A percentile compares a stretch with the other conserved stretches of the same genome.
Conservation (phyloP, 306 rosid genomes). For the Cucumis melo region DNA sequence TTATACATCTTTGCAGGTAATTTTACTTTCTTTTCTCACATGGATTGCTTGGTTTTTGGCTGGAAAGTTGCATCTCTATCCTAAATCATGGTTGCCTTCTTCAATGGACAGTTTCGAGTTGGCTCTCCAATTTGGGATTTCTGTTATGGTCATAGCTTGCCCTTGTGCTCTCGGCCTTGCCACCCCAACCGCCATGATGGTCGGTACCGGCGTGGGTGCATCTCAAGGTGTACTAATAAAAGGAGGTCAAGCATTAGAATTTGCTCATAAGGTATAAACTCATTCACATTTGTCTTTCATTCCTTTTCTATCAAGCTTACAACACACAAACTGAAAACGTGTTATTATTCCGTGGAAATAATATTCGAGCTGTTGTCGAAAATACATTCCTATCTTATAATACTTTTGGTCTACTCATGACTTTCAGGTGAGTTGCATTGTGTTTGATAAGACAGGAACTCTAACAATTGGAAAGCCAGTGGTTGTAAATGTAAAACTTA, state of each 20-base stretch:
- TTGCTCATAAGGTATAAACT: constrained; percentile 56
- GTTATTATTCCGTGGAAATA: background rate
- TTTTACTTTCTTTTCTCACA: constrained; percentile 45
- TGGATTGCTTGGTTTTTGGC: constrained; percentile 70
- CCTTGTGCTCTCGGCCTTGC: constrained; percentile 94
- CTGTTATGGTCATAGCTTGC: constrained; percentile 91
- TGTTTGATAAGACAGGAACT: constrained; percentile 90
- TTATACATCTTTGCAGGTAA: constrained; percentile 30
- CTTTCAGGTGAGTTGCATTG: constrained; percentile 62
- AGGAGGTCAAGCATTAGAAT: constrained; percentile 83
- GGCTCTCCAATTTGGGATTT: constrained; percentile 80
- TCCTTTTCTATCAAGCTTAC: background rate
- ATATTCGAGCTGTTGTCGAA: background rate
- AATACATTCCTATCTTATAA: background rate
- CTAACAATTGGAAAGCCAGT: constrained; percentile 73
- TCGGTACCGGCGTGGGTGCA: constrained; percentile 90
- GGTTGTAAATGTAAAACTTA: constrained; percentile 42
- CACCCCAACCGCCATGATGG: constrained; percentile 90
- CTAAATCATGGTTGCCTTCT: constrained; percentile 65
- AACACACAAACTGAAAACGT: background rate
- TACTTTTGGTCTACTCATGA: background rate
- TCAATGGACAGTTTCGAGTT: constrained; percentile 69
- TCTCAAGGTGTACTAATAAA: constrained; percentile 80
- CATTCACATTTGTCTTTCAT: background rate
- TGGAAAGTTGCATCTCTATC: constrained; percentile 50